phyloP scores from a whole-genome alignment of 1,284 basidiomycete genomes.

The Papiliotrema flavescens region DNA sequence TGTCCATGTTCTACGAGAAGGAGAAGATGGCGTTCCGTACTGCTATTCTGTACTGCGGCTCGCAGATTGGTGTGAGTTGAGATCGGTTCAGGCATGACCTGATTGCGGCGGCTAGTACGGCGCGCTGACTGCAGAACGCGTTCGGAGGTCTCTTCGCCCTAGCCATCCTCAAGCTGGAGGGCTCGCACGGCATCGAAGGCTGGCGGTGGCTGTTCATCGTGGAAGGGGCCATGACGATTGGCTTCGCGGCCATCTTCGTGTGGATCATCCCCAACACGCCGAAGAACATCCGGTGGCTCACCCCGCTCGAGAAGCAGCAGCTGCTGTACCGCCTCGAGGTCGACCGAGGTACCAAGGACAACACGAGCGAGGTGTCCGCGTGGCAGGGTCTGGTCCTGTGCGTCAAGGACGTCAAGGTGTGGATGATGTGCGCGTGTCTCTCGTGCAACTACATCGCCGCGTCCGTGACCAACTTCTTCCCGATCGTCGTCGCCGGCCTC shows the following conservation, averaged over 20 bases:
- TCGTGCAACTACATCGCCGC: constrained; percentile 31
- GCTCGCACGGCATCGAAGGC: constrained; percentile 30
- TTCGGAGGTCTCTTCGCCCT: constrained; percentile 44
- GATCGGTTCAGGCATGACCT: no score
- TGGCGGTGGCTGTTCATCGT: constrained; percentile 37
- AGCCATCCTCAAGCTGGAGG: constrained; percentile 31
- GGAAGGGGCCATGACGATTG: constrained; percentile 26
- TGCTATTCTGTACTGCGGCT: constrained; percentile 40
- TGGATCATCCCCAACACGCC: constrained; percentile 42
- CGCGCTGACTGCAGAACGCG: constrained; percentile 27
- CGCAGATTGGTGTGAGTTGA: constrained; percentile 27
- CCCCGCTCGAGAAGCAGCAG: constrained; percentile 30
- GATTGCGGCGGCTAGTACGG: neutral
- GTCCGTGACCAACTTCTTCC: constrained; percentile 46
- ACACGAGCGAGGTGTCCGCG: constrained; percentile 24
- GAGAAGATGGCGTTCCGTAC: constrained; percentile 34
- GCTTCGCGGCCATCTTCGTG: constrained; percentile 28
- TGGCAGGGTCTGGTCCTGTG: constrained; percentile 30
- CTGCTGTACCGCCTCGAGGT: constrained; percentile 37
- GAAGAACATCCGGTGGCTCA: constrained; percentile 30
- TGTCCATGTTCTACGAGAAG: constrained; percentile 35
- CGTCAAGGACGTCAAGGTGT: constrained; percentile 38
- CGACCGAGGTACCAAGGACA: constrained; percentile 37
- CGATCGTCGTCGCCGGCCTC: constrained; percentile 36
- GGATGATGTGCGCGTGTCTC: constrained; percentile 26